These are phyloP conservation scores for Neonectria neomacrospora DNA, from an alignment of 2,329 filamentous ascomycete genomes.

Conservation along the genomic window DNA sequence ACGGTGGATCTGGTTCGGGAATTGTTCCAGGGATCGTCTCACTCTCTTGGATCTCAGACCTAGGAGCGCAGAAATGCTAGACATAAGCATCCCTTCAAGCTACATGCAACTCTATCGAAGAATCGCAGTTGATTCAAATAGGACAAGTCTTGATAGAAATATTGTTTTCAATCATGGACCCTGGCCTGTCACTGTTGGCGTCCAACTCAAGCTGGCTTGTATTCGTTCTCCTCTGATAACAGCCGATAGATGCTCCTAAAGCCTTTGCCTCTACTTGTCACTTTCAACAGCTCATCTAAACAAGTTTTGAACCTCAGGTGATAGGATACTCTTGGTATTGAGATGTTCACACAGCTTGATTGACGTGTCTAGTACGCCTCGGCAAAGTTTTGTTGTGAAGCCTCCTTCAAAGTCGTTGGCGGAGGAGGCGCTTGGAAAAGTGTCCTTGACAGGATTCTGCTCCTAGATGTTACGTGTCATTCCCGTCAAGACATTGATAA, in stretches of 20 bases:
- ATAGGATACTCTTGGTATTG: not conserved
- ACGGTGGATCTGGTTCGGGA: no score
- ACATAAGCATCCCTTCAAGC: no score
- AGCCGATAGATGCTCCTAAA: conserved; percentile 22
- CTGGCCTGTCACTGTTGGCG: no score
- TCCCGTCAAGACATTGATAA: conserved; percentile 32
- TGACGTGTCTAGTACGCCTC: conserved; percentile 27
- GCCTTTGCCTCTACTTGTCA: conserved; percentile 10
- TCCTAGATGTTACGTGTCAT: conserved; percentile 29
- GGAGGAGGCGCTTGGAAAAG: conserved; percentile 13
- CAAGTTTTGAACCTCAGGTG: conserved; percentile 3
- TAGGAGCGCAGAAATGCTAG: no score
- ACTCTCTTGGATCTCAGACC: no score
- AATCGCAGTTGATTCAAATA: no score
- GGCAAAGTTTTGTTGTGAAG: conserved; percentile 30
- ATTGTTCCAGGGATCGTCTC: no score
- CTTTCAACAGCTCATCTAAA: not conserved
- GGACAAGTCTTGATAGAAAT: no score
- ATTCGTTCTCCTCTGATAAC: conserved; percentile 8
- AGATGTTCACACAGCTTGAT: conserved; percentile 12
- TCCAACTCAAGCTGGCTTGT: not conserved
- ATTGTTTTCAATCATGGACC: no score
- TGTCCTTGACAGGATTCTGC: conserved; percentile 31
- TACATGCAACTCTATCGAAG: no score
- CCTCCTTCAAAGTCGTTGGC: conserved; percentile 29